A percentile compares a stretch with the other conserved stretches of the same genome.
Conservation (phyloP, 768 basidiomycete species). For the Mrakia hoshinonis region DNA sequence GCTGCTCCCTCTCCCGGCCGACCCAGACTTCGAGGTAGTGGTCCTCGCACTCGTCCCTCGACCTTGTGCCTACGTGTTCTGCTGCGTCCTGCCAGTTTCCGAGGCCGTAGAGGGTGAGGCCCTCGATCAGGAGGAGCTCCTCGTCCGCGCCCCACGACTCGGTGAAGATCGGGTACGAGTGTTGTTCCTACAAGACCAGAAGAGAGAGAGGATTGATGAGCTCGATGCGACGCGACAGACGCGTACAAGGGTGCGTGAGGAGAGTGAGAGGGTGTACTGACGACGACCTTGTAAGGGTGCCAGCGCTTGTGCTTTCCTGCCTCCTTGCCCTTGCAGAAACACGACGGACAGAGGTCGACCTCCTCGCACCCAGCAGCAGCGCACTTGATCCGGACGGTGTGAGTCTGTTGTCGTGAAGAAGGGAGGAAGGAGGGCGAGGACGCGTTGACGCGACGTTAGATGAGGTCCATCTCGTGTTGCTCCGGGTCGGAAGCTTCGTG, state of each 20-base stretch:
- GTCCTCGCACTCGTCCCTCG: slow-evolving; percentile 83
- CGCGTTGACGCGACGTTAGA: neutral
- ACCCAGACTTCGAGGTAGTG: slow-evolving; percentile 73
- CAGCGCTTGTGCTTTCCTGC: slow-evolving; percentile 72
- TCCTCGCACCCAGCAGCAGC: slow-evolving; percentile 61
- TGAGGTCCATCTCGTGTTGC: no score
- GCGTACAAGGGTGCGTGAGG: neutral
- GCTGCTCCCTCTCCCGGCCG: neutral
- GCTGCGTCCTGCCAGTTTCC: slow-evolving; percentile 97
- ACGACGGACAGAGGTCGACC: slow-evolving; percentile 83
- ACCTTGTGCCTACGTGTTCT: slow-evolving; percentile 81
- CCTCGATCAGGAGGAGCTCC: slow-evolving; percentile 81
- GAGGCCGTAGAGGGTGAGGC: slow-evolving; percentile 73
- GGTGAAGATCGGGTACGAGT: slow-evolving; percentile 90
- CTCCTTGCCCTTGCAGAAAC: slow-evolving; percentile 87
- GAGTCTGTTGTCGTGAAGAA: slow-evolving; percentile 46
- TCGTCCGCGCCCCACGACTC: slow-evolving; percentile 98
- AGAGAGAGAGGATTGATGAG: neutral
- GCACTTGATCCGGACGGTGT: slow-evolving; percentile 94
- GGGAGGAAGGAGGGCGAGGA: neutral
- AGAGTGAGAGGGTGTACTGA: slow-evolving; percentile 42
- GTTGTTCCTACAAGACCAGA: slow-evolving; percentile 62
- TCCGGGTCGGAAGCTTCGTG: neutral
- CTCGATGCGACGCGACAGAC: no score
- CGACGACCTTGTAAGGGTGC: slow-evolving; percentile 87